Conservation (phyloP, 441 rosid genomes). For the Bocquillonia castaneifolia region DNA sequence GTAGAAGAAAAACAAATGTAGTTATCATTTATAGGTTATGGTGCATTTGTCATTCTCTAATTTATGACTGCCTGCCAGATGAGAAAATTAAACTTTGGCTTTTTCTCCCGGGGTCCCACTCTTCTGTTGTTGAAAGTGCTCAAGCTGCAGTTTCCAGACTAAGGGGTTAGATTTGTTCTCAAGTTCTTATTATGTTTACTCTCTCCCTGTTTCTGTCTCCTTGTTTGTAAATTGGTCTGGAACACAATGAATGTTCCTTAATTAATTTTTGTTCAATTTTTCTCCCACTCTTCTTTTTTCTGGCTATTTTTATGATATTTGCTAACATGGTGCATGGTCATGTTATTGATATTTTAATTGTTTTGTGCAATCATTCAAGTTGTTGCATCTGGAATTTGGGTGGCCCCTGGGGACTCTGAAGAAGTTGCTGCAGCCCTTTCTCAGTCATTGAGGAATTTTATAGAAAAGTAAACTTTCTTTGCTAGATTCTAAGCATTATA, state of each 20-base stretch:
- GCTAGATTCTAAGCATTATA: slow-evolving; percentile 14
- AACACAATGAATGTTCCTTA: slow-evolving; percentile 9
- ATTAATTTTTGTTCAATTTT: not conserved
- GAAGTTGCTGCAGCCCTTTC: slow-evolving; percentile 97
- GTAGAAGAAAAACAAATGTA: slow-evolving; percentile 3
- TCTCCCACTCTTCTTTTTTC: not conserved
- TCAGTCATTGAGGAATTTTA: slow-evolving; percentile 79
- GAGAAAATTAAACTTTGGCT: slow-evolving; percentile 99
- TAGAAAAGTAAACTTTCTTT: slow-evolving; percentile 66
- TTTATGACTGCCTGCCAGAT: slow-evolving; percentile 41
- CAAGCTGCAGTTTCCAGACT: slow-evolving; percentile 81
- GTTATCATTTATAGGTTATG: not conserved
- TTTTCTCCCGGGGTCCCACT: slow-evolving; percentile 82
- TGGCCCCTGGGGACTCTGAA: slow-evolving; percentile 99
- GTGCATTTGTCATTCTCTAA: slow-evolving; percentile 11
- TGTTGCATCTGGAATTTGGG: slow-evolving; percentile 95
- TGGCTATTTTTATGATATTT: not conserved
- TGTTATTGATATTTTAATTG: slow-evolving; percentile 4
- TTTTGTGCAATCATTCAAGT: slow-evolving; percentile 36
- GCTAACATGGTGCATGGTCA: slow-evolving; percentile 9
- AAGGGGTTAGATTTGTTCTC: slow-evolving; percentile 51
- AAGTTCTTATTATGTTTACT: not conserved
- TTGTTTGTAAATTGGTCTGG: not conserved
- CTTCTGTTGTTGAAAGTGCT: slow-evolving; percentile 67
- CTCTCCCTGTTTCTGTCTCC: not conserved